Evolutionary conservation across 2,329 filamentous ascomycete genomes (phyloP).

Genomic region (Dryadomyces sulphureus): DNA sequence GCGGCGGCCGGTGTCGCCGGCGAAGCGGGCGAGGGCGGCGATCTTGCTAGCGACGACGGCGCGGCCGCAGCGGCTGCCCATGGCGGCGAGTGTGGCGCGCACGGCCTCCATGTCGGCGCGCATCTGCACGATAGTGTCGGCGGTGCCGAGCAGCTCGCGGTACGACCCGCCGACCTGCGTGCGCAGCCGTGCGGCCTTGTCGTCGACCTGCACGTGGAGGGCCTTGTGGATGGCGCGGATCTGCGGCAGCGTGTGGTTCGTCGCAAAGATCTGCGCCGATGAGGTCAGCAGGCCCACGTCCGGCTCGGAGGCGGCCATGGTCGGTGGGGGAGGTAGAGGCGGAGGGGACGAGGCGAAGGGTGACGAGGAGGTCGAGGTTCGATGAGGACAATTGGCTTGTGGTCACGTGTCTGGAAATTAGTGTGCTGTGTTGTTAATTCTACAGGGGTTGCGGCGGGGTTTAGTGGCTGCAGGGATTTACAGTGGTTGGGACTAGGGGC

Average conservation of each 20-base stretch:
- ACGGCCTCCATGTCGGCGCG: slow-evolving; percentile 60
- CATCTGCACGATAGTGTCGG: slow-evolving; percentile 89
- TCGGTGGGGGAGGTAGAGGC: not conserved
- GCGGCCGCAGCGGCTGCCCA: slow-evolving; percentile 67
- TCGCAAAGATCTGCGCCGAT: slow-evolving; percentile 37
- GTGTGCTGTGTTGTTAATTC: not conserved
- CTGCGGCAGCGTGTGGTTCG: slow-evolving; percentile 44
- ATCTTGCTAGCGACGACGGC: slow-evolving; percentile 53
- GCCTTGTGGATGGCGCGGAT: slow-evolving; percentile 47
- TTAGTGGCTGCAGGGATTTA: too few species aligned
- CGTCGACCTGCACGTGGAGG: slow-evolving; percentile 44
- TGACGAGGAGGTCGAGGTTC: not conserved
- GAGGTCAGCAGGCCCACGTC: slow-evolving; percentile 34
- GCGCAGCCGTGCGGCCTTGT: slow-evolving; percentile 46
- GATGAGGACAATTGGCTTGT: not conserved
- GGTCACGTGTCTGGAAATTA: not conserved
- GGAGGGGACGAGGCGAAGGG: not conserved
- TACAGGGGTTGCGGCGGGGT: too few species aligned
- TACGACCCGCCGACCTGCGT: slow-evolving; percentile 57
- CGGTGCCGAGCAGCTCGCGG: slow-evolving; percentile 78
- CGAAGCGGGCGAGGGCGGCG: slow-evolving; percentile 36
- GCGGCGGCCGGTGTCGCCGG: slow-evolving; percentile 8
- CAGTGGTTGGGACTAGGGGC: too few species aligned
- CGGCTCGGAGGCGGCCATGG: slow-evolving; percentile 19
- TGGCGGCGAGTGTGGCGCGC: slow-evolving; percentile 53